Percentiles rank a stretch among this genome's conserved stretches.
Conservation (phyloP, 2,329 filamentous ascomycete species). For the Monilinia fructicola region DNA sequence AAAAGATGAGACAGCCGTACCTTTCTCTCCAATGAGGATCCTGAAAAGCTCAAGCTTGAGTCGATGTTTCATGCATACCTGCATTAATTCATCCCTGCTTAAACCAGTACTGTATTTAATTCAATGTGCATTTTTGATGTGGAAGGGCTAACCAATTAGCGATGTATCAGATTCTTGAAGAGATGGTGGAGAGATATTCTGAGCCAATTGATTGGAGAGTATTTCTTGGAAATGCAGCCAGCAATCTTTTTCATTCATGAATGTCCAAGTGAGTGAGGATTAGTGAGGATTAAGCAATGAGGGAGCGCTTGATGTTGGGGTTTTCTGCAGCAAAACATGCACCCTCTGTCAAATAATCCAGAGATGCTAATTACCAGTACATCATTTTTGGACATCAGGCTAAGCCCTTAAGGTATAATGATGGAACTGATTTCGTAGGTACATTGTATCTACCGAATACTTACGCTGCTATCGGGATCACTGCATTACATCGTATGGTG, state of each 20-base stretch:
- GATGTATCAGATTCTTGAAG: conserved; percentile 14
- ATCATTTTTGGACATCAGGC: neutral
- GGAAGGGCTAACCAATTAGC: neutral
- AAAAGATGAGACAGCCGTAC: conserved; percentile 18
- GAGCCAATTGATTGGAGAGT: conserved; percentile 4
- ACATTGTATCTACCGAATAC: conserved; percentile 11
- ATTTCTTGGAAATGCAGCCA: neutral
- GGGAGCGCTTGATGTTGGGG: conserved; percentile 8
- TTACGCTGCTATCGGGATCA: conserved; percentile 20
- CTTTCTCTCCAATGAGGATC: conserved; percentile 1
- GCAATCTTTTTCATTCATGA: conserved; percentile 1
- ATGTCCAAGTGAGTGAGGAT: neutral
- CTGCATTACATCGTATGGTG: conserved; percentile 13
- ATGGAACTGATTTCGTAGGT: conserved; percentile 3
- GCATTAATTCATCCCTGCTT: conserved; percentile 15
- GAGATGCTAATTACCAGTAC: neutral
- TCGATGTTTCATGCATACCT: conserved; percentile 21
- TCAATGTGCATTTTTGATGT: conserved; percentile 1
- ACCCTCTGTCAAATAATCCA: neutral
- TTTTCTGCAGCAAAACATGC: neutral
- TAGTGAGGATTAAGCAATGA: neutral
- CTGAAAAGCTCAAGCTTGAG: conserved; percentile 18
- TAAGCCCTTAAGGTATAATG: neutral
- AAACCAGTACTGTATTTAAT: conserved; percentile 5
- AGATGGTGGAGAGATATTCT: neutral